Evolutionary conservation across 176 grass and related monocot genomes (phyloP), one percentile per base, ranked within the genome.

Genomic region (Puccinellia tenuiflora): DNA sequence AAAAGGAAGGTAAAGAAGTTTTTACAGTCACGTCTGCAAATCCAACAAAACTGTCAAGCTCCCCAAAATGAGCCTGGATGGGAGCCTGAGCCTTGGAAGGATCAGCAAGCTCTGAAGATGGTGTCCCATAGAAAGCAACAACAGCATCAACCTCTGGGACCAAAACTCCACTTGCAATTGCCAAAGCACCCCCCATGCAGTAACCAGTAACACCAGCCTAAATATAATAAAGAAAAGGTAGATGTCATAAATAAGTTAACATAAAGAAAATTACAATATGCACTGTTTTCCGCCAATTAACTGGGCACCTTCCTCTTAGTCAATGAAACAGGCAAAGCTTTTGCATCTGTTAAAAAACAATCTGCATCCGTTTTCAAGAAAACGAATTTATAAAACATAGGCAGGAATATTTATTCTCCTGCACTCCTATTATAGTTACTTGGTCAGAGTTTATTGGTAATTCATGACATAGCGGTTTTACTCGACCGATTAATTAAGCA

Each of bases 151-250:
- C 91, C 80, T 96, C 87, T 79, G 91, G 96, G 81, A 96, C 81
- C 87, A 95, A 75, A 85, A 93, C 93, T 87, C 76, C 93, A 85
- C 87, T 96, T 86, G 96, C 93, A 85, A 98, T 92, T 20, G 96
- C 87, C 66, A 98, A 81, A 67, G 96, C 96, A 30, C 96, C 96
- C 65, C 93, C 93, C 93, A 98, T 90, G 83, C 93, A 95, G 81
- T 88, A 98, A 53, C 96, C 93, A 77, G 91, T 95, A 20, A 98
- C 96, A 93, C 96, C 93, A 88, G 92, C 93, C 96, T 98, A 59
- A 24, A 62, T 16, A 7, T 22, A 9, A 6, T n/a, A 9, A 6
- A 18, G 15, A 74, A 29, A 31, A 31, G 59, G 46, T 59, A 48
- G 16, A 72, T 56, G 48, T 38, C 33, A 35, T 12, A 68, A 52